A percentile compares a stretch with the other conserved stretches of the same genome.
phyloP scores from a whole-genome alignment of 164 flowering plant genomes.

The grape (Vitis vinifera) region ASM3070453v1 NC_081821.1:13194001-13194500 shows the following conservation, averaged over 20 bases:
- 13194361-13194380: not conserved
- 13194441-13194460: too few relatives aligned
- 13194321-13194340: not conserved
- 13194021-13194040: slow-evolving; percentile 40
- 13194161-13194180: not conserved
- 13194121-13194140: not conserved
- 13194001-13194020: slow-evolving; percentile 39
- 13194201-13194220: slow-evolving; percentile 1
- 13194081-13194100: not conserved
- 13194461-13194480: too few relatives aligned
- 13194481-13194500: too few relatives aligned
- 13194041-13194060: slow-evolving; percentile 49
- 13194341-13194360: not conserved
- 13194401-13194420: too few relatives aligned
- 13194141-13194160: not conserved
- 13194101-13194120: not conserved
- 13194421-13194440: too few relatives aligned
- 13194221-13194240: not conserved
- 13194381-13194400: too few relatives aligned
- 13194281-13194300: not conserved
- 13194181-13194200: not conserved
- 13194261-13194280: slow-evolving; percentile 2
- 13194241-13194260: slow-evolving; percentile 1
- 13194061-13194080: too few relatives aligned
- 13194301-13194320: not conserved